Percentiles rank a stretch among this genome's conserved stretches.
Conservation (phyloP, 768 basidiomycete genomes). For the Agaricus sinodeliciosus region DNA sequence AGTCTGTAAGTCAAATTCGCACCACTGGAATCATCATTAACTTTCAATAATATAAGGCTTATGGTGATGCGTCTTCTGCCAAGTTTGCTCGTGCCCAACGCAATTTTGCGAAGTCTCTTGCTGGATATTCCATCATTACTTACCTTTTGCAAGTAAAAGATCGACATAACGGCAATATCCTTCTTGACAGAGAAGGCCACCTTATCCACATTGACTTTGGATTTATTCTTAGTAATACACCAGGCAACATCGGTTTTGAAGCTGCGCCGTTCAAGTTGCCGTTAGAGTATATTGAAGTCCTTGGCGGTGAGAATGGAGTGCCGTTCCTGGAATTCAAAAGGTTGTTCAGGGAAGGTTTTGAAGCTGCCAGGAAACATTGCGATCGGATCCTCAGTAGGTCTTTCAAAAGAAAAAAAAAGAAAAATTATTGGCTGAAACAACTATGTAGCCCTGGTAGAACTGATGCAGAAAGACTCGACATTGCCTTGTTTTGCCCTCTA, state of each 20-base stretch:
- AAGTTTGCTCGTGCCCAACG: conserved; percentile 87
- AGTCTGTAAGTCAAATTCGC: conserved; percentile 46
- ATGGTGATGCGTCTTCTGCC: conserved; percentile 82
- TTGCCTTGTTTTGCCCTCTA: conserved; percentile 88
- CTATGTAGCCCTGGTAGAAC: conserved; percentile 64
- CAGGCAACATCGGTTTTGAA: conserved; percentile 97
- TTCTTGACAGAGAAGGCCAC: conserved; percentile 92
- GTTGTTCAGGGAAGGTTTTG: conserved; percentile 90
- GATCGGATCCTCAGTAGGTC: conserved; percentile 94
- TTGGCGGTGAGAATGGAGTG: conserved; percentile 76
- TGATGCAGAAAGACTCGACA: conserved; percentile 97
- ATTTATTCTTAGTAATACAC: conserved; percentile 95
- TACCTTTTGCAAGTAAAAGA: conserved; percentile 98
- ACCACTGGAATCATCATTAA: background rate
- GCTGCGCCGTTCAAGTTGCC: conserved; percentile 99
- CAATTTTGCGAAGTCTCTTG: conserved; percentile 90
- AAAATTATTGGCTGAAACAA: background rate
- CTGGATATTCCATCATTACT: conserved; percentile 94
- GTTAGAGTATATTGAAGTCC: conserved; percentile 90
- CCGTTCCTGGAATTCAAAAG: conserved; percentile 80
- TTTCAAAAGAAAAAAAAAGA: conserved; percentile 19
- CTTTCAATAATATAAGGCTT: conserved; percentile 47
- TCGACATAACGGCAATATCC: conserved; percentile 96
- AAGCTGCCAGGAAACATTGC: conserved; percentile 90
- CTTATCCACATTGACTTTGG: conserved; percentile 98